Evolutionary conservation across 2,329 filamentous ascomycete genomes (phyloP).

Genomic region (Ceratocystis harringtonii): DNA sequence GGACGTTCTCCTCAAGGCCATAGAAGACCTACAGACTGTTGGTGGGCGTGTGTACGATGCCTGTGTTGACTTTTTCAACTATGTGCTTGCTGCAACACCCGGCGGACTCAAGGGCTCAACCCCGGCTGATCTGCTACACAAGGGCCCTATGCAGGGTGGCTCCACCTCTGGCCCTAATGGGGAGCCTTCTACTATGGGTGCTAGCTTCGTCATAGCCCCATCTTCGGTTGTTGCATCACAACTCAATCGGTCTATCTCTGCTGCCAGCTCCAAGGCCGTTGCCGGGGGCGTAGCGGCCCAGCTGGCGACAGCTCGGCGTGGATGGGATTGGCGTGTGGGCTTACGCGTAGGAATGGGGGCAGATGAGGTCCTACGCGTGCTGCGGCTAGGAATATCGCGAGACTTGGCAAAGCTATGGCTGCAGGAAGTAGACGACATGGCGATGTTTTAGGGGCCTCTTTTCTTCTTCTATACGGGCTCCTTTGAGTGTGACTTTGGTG

Average conservation of each 20-base stretch:
- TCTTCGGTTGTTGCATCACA: slow-evolving; percentile 55
- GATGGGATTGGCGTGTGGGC: slow-evolving; percentile 69
- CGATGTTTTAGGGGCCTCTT: slow-evolving; percentile 25
- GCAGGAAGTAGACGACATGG: slow-evolving; percentile 45
- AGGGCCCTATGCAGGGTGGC: slow-evolving; percentile 33
- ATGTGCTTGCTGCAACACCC: slow-evolving; percentile 52
- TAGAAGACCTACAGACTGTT: slow-evolving; percentile 68
- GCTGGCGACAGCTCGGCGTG: slow-evolving; percentile 30
- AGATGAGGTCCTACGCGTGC: slow-evolving; percentile 53
- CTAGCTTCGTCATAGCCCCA: slow-evolving; percentile 49
- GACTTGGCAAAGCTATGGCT: slow-evolving; percentile 59
- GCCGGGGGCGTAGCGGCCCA: slow-evolving; percentile 18
- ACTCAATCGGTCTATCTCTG: slow-evolving; percentile 44
- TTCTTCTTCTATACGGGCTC: not conserved
- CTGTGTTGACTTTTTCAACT: slow-evolving; percentile 63
- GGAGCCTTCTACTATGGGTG: slow-evolving; percentile 34
- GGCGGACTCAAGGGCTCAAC: slow-evolving; percentile 47
- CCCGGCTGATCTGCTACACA: slow-evolving; percentile 46
- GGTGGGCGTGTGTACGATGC: slow-evolving; percentile 54
- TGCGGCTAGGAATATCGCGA: slow-evolving; percentile 59
- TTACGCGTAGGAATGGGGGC: slow-evolving; percentile 51
- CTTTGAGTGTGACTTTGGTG: not conserved
- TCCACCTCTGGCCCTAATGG: slow-evolving; percentile 33
- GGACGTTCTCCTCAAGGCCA: slow-evolving; percentile 57
- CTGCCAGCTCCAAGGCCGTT: slow-evolving; percentile 32